phyloP scores from a whole-genome alignment of 2,329 filamentous ascomycete species.

The Aspergillus sp. region DNA sequence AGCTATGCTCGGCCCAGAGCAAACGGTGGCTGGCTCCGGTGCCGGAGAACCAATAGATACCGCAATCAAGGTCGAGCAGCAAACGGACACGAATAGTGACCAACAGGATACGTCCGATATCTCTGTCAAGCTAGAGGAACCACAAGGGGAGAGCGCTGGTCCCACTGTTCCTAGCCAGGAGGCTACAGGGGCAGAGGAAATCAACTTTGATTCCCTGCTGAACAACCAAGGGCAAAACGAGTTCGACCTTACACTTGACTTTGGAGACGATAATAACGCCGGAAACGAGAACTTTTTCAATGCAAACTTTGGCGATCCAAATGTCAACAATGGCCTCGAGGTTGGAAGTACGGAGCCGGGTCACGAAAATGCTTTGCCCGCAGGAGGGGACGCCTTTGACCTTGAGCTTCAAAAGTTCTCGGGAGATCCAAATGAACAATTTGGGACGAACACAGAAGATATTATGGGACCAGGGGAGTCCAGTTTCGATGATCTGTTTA shows the following conservation, averaged over 20 bases:
- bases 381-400: slow-evolving; percentile 42
- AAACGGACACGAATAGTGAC: slow-evolving; percentile 20
- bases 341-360: slow-evolving; percentile 32
- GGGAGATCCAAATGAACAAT: slow-evolving; percentile 22
- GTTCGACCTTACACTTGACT: slow-evolving; percentile 46
- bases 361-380: slow-evolving; percentile 35
- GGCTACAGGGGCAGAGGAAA: slow-evolving; percentile 33
- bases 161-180: slow-evolving; percentile 28
- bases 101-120: slow-evolving; percentile 21
- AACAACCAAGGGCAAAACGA: slow-evolving; percentile 39
- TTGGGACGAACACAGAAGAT: slow-evolving; percentile 35
- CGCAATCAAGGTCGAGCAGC: slow-evolving; percentile 14
- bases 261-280: slow-evolving; percentile 41
- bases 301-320: slow-evolving; percentile 32
- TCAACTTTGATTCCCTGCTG: slow-evolving; percentile 49
- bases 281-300: slow-evolving; percentile 45
- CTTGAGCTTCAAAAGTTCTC: slow-evolving; percentile 40
- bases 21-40: slow-evolving; percentile 25
- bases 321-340: slow-evolving; percentile 23
- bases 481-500: slow-evolving; percentile 51
- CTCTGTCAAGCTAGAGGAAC: slow-evolving; percentile 30
- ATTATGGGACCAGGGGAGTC: slow-evolving; percentile 47
- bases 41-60: slow-evolving; percentile 24
- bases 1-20: slow-evolving; percentile 21
- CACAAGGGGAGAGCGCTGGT: slow-evolving; percentile 19